Evolutionary conservation across 306 rosid genomes (phyloP), one percentile per base, ranked within the genome.

Genomic region (Fagus sylvatica): DNA sequence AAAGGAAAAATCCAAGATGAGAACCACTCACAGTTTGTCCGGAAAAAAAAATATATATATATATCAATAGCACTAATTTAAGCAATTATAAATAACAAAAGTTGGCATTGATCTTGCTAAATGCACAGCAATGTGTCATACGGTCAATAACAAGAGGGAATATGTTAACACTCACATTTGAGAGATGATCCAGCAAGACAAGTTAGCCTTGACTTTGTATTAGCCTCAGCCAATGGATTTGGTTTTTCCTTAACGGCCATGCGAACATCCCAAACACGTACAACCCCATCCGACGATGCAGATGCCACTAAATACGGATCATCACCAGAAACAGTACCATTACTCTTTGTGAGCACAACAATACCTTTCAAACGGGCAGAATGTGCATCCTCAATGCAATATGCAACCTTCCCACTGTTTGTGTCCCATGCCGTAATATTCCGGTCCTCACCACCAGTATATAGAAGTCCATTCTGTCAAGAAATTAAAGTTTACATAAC

Each of bases 241-340:
- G 89, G 85, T 85, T 89, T 92, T 86, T 82, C 93, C 10, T 40
- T 82, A 12, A 77, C 37, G 30, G 91, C 90, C 98, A 86, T 86
- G 15, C 98, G 98, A 82, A 92, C 93, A 87, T 95, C 98, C 98
- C 98, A 95, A 42, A 87, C 88, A 3, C 91, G 90, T 82, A 95
- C 86, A 83, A 87, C 73, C 53, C 98, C 98, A 79, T 95, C 98
- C 6, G 97, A 85, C 64, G 98, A 92, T 33, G 92, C 98, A 82
- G 98, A 89, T 74, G 96, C 93, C 39, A 95, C 85, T 28, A 91
- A 75, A 76, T 85, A 86, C 0, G 98, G 96, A 62, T 89, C 92
- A 60, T 92, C 96, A 30, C 76, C 88, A 60, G 75, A 81, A 32
- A 78, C 79, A 55, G 76, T 74, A 75, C 91, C 85, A 1, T 75